Evolutionary conservation across 148 eudicot species (phyloP).

Genomic region (Camellia sinensis): DNA sequence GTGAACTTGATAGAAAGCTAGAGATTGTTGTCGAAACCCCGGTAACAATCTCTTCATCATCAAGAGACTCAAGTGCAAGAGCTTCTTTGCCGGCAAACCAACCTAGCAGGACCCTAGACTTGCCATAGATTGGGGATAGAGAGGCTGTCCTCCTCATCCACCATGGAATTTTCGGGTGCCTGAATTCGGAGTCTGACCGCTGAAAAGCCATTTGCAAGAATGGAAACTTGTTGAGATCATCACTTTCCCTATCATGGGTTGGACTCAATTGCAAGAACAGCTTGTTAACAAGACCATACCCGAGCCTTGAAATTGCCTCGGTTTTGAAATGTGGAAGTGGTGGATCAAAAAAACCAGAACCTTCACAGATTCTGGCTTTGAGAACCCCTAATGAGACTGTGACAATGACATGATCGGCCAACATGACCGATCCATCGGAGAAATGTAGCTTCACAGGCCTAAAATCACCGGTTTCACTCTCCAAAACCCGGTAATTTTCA

Average conservation of each 20-base stretch:
- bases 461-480: slow-evolving; percentile 26
- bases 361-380: slow-evolving; percentile 51
- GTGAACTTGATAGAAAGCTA: slow-evolving; percentile 36
- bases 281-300: slow-evolving; percentile 89
- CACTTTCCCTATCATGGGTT: slow-evolving; percentile 19
- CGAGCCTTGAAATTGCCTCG: slow-evolving; percentile 69
- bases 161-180: slow-evolving; percentile 62
- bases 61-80: slow-evolving; percentile 63
- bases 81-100: slow-evolving; percentile 98
- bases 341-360: slow-evolving; percentile 55
- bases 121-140: slow-evolving; percentile 58
- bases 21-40: slow-evolving; percentile 62
- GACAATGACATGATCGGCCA: slow-evolving; percentile 89
- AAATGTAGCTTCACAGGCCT: slow-evolving; percentile 74
- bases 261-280: slow-evolving; percentile 59
- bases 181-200: slow-evolving; percentile 45
- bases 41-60: slow-evolving; percentile 54
- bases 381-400: slow-evolving; percentile 88
- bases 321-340: slow-evolving; percentile 61
- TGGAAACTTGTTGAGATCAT: slow-evolving; percentile 37
- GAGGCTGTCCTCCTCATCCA: slow-evolving; percentile 86
- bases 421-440: slow-evolving; percentile 60
- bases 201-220: slow-evolving; percentile 75
- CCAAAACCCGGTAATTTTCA: not conserved
- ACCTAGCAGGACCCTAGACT: slow-evolving; percentile 55